A percentile compares a stretch with the other conserved stretches of the same genome.
Conservation (phyloP, 148 eudicot species). For the Vaccinium myrtillus region DNA sequence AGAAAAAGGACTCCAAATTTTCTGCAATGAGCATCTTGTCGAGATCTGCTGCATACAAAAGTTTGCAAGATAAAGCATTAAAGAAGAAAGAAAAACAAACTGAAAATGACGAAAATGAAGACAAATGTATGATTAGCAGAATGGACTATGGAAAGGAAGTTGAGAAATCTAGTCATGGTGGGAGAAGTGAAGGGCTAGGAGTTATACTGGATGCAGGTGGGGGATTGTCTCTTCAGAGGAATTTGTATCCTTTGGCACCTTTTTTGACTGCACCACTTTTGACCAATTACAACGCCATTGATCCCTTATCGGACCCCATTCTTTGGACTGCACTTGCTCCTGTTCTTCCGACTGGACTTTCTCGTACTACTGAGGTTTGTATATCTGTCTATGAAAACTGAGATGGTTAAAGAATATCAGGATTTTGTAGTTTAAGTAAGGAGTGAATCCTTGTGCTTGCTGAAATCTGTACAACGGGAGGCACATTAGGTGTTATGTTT, state of each 20-base stretch:
- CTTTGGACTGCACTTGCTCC: constrained; percentile 83
- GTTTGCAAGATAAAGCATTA: constrained; percentile 71
- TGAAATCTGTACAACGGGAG: background rate
- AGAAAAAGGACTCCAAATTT: constrained; percentile 37
- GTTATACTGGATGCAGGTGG: constrained; percentile 41
- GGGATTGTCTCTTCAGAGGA: constrained; percentile 57
- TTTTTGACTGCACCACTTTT: constrained; percentile 78
- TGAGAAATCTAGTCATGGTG: constrained; percentile 52
- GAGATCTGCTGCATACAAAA: constrained; percentile 77
- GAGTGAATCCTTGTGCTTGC: background rate
- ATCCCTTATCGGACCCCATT: constrained; percentile 70
- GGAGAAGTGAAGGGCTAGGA: constrained; percentile 52
- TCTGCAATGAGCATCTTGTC: constrained; percentile 90
- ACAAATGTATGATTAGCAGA: constrained; percentile 60
- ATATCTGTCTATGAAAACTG: background rate
- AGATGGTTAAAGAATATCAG: background rate
- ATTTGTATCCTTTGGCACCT: constrained; percentile 57
- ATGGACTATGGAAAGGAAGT: constrained; percentile 61
- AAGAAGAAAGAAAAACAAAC: constrained; percentile 54
- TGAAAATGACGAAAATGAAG: constrained; percentile 75
- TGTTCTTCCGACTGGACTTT: constrained; percentile 59
- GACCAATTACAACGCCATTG: constrained; percentile 66
- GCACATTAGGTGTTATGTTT: background rate
- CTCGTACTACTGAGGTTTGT: constrained; percentile 69
- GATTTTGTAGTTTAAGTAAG: background rate